Conservation (phyloP, 2,329 filamentous ascomycete genomes). For the Cytospora mali region DNA sequence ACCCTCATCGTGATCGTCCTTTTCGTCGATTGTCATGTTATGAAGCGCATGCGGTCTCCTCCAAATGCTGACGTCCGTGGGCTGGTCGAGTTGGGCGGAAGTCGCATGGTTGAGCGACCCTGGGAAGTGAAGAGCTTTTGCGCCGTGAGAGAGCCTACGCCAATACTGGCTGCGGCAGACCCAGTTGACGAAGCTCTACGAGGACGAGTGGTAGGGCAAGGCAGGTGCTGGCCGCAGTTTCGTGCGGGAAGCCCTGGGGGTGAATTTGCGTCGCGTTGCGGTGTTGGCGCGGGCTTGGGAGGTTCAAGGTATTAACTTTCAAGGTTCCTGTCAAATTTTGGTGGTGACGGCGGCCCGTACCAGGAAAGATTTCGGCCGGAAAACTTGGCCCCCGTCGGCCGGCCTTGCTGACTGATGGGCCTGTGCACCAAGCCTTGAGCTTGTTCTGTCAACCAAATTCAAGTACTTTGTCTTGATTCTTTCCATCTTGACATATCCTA, state of each 20-base stretch:
- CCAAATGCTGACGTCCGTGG: constrained; percentile 6
- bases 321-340: constrained; percentile 22
- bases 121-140: constrained; percentile 20
- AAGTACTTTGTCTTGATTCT: neutral
- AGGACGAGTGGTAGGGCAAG: neutral
- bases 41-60: constrained; percentile 20
- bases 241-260: constrained; percentile 18
- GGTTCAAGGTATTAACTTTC: neutral
- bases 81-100: constrained; percentile 11
- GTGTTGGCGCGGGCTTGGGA: constrained; percentile 9
- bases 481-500: neutral
- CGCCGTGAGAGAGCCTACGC: constrained; percentile 15
- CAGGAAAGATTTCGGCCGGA: constrained; percentile 32
- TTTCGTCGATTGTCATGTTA: constrained; percentile 41
- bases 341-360: constrained; percentile 2
- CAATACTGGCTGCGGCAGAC: neutral
- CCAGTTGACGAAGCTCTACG: constrained; percentile 1
- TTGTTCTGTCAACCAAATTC: neutral
- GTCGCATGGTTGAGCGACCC: constrained; percentile 20
- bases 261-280: constrained; percentile 24
- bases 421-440: constrained; percentile 1
- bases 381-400: constrained; percentile 2
- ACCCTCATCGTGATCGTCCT: constrained; percentile 56
- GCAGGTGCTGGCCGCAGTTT: constrained; percentile 11
- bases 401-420: constrained; percentile 9